Base-by-base conservation (phyloP, 73 alveolate species). In the Symbiodinium natans region DNA sequence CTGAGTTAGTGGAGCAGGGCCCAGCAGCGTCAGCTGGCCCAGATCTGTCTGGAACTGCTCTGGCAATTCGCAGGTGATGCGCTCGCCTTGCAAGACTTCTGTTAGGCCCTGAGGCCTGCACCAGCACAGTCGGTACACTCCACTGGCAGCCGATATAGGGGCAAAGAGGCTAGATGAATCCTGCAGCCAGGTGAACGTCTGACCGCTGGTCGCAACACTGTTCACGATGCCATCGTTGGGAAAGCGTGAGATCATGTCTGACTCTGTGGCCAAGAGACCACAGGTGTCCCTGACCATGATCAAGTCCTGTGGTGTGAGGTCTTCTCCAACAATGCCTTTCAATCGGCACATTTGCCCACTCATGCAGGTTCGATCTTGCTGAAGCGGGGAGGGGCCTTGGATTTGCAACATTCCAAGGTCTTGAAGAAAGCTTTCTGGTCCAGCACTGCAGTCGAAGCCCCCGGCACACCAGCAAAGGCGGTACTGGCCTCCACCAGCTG, bases 181-280 rank as follows among this genome's bases (percentile, higher is more conserved):
- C 41, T 87, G 73, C 86, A 87, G 73, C 95, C 95, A 88, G 23
- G 95, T 63, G 48, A 88, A 88, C 25, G 95, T 39, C 74, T 88
- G 86, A 29, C 95, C 95, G 10, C 74, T 63, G 10, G 95, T 56
- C 86, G 74, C 74, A 17, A 63, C 86, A 1, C 86, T 88, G 74
- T 19, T 88, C 73, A 88, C 95, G 11, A 88, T 88, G 36, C 95
- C 95, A 10, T 88, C 95, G 23, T 88, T 88, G 34, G 95, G 95
- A 19, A 88, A 88, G 36, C 95, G 95, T 1, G 71, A 54, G 21
- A 88, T 33, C 31, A 88, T n/a, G 19, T 25, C 84, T 48, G 48
- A 15, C 27, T 52, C 38, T 10, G 36, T 63, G 36, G 83, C 0
- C 41, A 56, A 1, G 43, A 88, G 31, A 42, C 95, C 95, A 23